These are phyloP conservation scores for Penicillium sp. DNA, from an alignment of 2,329 filamentous ascomycete species.

Conservation along the genomic window DNA sequence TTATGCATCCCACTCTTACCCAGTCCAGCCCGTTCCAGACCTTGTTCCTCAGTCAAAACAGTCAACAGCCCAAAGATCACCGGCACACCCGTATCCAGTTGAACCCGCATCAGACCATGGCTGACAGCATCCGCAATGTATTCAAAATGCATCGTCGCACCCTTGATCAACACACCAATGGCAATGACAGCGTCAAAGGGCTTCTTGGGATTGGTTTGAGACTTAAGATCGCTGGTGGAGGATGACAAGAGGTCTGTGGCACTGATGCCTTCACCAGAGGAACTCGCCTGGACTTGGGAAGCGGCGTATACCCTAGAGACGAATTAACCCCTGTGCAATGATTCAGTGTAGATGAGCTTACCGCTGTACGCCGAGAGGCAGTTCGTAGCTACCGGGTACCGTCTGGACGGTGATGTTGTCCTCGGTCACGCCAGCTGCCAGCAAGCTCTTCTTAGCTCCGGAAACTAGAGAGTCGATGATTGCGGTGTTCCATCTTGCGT, in stretches of 20 bases:
- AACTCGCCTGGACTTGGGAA: conserved; percentile 74
- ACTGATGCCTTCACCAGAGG: conserved; percentile 34
- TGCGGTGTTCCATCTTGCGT: conserved; percentile 87
- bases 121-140: conserved; percentile 91
- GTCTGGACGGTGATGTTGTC: conserved; percentile 85
- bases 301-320: conserved; percentile 68
- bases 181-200: conserved; percentile 93
- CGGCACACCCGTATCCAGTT: conserved; percentile 81
- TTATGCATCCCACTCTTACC: conserved; percentile 63
- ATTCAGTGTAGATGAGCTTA: conserved; percentile 39
- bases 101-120: conserved; percentile 89
- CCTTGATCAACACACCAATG: conserved; percentile 95
- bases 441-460: conserved; percentile 73
- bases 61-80: conserved; percentile 92
- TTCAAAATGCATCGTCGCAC: conserved; percentile 99
- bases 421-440: conserved; percentile 73
- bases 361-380: conserved; percentile 85
- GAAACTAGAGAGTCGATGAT: conserved; percentile 82
- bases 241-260: conserved; percentile 58
- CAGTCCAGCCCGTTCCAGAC: conserved; percentile 75
- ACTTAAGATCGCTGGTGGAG: conserved; percentile 62
- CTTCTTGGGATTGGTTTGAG: conserved; percentile 36
- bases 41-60: conserved; percentile 82
- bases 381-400: conserved; percentile 90
- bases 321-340: background rate